A percentile compares a stretch with the other conserved stretches of the same genome.
These are phyloP conservation scores for Limnomonas spitsbergensis DNA, from an alignment of 139 green algal genomes.

Conservation along the genomic window DNA sequence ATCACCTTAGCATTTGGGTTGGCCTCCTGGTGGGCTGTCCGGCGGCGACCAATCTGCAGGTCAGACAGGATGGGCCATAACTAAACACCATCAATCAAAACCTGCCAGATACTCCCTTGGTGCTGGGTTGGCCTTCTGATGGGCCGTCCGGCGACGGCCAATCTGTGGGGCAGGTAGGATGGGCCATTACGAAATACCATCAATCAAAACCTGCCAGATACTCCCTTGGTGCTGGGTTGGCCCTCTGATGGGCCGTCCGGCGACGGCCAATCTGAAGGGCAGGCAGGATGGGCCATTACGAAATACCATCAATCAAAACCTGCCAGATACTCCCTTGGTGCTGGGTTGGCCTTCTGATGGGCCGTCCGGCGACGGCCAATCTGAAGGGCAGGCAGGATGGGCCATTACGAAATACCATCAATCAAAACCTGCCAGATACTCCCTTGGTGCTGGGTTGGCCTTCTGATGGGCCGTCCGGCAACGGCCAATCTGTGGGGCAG, in stretches of 20 bases:
- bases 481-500: too few relatives aligned
- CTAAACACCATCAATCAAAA: too few relatives aligned
- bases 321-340: conserved; percentile 93
- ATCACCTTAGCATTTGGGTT: conserved; percentile 97
- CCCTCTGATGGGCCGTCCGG: conserved; percentile 83
- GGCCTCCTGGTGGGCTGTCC: conserved; percentile 84
- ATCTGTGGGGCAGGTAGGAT: conserved; percentile 67
- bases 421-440: too few relatives aligned
- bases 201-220: too few relatives aligned
- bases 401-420: too few relatives aligned
- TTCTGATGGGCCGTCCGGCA: too few relatives aligned
- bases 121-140: conserved; percentile 91
- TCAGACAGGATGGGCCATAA: neutral
- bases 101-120: too few relatives aligned
- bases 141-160: conserved; percentile 73
- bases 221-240: conserved; percentile 91
- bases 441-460: too few relatives aligned
- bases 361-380: conserved; percentile 82
- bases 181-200: too few relatives aligned
- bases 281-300: neutral
- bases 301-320: too few relatives aligned
- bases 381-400: conserved; percentile 45
- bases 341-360: conserved; percentile 89
- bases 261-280: conserved; percentile 81
- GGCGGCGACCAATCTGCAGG: conserved; percentile 84